phyloP scores from a whole-genome alignment of 2,329 filamentous ascomycete genomes.

The Epichloe sp. region DNA sequence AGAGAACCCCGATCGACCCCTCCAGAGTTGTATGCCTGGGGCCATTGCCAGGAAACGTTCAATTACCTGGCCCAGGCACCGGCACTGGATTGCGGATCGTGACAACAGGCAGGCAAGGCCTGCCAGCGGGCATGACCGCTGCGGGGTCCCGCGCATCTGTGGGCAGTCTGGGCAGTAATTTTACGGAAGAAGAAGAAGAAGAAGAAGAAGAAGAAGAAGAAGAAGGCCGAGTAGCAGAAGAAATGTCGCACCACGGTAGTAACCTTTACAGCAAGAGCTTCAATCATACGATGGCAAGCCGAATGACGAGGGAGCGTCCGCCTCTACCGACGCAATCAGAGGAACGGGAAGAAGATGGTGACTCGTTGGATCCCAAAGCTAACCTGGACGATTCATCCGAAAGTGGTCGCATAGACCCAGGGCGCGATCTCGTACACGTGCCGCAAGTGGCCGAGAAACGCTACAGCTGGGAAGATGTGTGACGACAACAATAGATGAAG shows the following conservation, averaged over 20 bases:
- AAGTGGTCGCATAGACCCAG: constrained; percentile 27
- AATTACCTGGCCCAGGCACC: constrained; percentile 12
- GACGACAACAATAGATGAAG: constrained; percentile 5
- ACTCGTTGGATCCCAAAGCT: not conserved
- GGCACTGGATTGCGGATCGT: constrained; percentile 5
- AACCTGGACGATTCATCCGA: not conserved
- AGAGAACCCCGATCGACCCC: constrained; percentile 38
- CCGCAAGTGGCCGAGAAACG: constrained; percentile 35
- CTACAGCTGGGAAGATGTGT: constrained; percentile 37
- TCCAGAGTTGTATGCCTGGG: constrained; percentile 42
- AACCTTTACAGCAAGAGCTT: constrained; percentile 5
- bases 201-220: constrained; percentile 41
- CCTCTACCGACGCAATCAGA: not conserved
- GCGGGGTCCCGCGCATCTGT: constrained; percentile 10
- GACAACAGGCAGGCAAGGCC: constrained; percentile 3
- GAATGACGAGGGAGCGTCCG: not conserved
- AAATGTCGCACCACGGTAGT: constrained; percentile 14
- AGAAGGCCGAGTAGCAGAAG: constrained; percentile 27
- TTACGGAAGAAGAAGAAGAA: constrained; percentile 42
- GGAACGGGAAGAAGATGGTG: not conserved
- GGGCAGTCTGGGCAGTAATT: constrained; percentile 41
- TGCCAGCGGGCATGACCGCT: constrained; percentile 2
- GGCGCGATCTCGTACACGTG: constrained; percentile 35
- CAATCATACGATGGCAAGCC: not conserved
- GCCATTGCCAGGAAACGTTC: constrained; percentile 35